Evolutionary conservation across 2,329 filamentous ascomycete genomes (phyloP).

Genomic region (Aureobasidium sp.): DNA sequence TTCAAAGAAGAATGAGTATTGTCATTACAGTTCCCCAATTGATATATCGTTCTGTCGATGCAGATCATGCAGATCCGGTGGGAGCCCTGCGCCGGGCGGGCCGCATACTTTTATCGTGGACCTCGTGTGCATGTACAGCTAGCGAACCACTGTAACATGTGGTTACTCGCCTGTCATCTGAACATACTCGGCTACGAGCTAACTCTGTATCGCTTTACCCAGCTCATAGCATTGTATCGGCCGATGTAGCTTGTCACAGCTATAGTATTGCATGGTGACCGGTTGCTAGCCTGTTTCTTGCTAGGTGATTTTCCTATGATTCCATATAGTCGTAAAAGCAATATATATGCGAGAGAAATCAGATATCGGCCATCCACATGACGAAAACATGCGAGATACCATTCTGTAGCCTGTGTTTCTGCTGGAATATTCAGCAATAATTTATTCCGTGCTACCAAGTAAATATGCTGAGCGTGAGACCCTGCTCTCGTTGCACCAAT

Average conservation of each 20-base stretch:
- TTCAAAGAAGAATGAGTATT: not conserved
- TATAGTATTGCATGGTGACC: not conserved
- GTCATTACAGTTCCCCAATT: not conserved
- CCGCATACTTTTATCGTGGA: constrained; percentile 15
- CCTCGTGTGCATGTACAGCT: constrained; percentile 14
- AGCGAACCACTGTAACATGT: constrained; percentile 8
- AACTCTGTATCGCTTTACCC: not conserved
- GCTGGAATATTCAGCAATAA: not conserved
- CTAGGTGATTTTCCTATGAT: not conserved
- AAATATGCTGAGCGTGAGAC: not conserved
- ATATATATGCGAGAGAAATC: not conserved
- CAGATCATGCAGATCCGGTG: constrained; percentile 14
- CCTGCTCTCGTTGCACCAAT: not conserved
- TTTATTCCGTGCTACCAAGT: not conserved
- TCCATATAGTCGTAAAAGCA: not conserved
- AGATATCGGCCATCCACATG: not conserved
- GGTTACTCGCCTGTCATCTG: constrained; percentile 9
- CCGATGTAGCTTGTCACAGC: not conserved
- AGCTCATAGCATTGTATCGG: not conserved
- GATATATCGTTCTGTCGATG: constrained; percentile 7
- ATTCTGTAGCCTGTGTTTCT: not conserved
- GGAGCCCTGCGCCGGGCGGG: constrained; percentile 13
- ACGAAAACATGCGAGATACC: not conserved
- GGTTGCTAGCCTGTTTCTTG: not conserved
- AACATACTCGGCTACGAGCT: constrained; percentile 6